phyloP scores from a whole-genome alignment of 345 rosid species.

The Excoecaria agallocha region DNA sequence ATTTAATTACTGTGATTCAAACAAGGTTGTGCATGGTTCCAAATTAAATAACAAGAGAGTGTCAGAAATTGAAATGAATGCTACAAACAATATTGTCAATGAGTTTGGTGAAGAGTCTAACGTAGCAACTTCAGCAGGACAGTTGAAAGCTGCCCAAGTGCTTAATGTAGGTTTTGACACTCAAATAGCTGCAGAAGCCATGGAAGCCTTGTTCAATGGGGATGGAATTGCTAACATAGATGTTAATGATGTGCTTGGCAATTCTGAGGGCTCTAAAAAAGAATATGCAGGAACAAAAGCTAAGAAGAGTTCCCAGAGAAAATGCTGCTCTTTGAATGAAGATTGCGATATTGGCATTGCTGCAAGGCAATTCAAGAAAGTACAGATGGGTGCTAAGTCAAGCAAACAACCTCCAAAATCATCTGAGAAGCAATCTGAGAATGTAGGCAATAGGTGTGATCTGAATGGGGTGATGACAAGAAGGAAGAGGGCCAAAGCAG shows the following conservation, averaged over 20 bases:
- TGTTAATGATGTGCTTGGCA: conserved; percentile 14
- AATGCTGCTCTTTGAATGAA: conserved; percentile 13
- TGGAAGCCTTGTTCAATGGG: conserved; percentile 65
- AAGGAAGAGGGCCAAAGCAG: conserved; percentile 40
- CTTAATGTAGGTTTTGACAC: conserved; percentile 67
- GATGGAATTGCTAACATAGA: conserved; percentile 26
- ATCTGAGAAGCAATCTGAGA: no score
- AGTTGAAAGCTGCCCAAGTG: conserved; percentile 34
- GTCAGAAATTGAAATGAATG: conserved; percentile 32
- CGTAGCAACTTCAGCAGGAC: conserved; percentile 24
- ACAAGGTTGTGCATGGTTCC: conserved; percentile 22
- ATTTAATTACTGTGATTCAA: conserved; percentile 49
- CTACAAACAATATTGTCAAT: conserved; percentile 44
- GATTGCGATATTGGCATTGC: conserved; percentile 31
- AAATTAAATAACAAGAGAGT: conserved; percentile 30
- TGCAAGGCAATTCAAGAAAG: no score
- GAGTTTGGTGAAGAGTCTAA: conserved; percentile 38
- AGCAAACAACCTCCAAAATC: conserved; percentile 23
- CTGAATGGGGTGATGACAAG: conserved; percentile 26
- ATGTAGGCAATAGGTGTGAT: conserved; percentile 30
- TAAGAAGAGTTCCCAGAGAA: conserved; percentile 21
- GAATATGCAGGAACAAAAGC: conserved; percentile 29
- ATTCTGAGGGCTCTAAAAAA: conserved; percentile 21
- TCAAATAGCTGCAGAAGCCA: conserved; percentile 91
- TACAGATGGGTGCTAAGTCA: no score